Conservation (phyloP, 805 yeast species). For the Lipomyces japonicus region DNA sequence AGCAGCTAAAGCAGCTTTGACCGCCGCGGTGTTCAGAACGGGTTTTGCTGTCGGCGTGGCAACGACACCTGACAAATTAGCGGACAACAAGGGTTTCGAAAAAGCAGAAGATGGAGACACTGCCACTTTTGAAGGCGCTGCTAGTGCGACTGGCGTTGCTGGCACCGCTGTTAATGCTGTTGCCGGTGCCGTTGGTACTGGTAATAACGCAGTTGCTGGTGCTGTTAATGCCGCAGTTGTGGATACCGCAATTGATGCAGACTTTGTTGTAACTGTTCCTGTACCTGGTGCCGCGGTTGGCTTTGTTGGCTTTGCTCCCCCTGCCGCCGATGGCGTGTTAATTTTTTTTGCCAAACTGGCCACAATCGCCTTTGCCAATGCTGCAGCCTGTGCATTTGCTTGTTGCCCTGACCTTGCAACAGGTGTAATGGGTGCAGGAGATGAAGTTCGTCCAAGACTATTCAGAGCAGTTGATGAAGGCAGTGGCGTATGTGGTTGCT, state of each 20-base stretch:
- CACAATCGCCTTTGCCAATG: slow-evolving; percentile 29
- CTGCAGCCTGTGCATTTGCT: slow-evolving; percentile 25
- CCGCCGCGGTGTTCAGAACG: not conserved
- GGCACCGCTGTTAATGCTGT: too few relatives aligned
- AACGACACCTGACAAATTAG: not conserved
- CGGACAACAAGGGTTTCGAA: not conserved
- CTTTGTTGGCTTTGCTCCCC: too few relatives aligned
- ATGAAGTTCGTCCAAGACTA: not conserved
- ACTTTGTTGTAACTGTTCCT: too few relatives aligned
- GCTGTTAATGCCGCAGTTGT: too few relatives aligned
- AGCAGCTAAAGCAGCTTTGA: not conserved
- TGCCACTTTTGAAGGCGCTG: too few relatives aligned
- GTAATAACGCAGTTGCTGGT: too few relatives aligned
- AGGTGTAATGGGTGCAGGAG: not conserved
- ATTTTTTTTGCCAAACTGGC: slow-evolving; percentile 23
- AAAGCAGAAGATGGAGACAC: not conserved
- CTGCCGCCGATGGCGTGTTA: slow-evolving; percentile 1
- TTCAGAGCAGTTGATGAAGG: not conserved
- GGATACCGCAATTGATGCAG: too few relatives aligned
- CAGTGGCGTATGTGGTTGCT: too few relatives aligned
- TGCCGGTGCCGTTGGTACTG: too few relatives aligned
- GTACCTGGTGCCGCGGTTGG: too few relatives aligned
- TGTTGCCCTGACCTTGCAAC: slow-evolving; percentile 2
- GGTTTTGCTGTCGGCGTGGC: not conserved
- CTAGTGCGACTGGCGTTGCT: not conserved